Conservation (phyloP, 176 grass and related monocot genomes). For the Luzula sylvatica region DNA sequence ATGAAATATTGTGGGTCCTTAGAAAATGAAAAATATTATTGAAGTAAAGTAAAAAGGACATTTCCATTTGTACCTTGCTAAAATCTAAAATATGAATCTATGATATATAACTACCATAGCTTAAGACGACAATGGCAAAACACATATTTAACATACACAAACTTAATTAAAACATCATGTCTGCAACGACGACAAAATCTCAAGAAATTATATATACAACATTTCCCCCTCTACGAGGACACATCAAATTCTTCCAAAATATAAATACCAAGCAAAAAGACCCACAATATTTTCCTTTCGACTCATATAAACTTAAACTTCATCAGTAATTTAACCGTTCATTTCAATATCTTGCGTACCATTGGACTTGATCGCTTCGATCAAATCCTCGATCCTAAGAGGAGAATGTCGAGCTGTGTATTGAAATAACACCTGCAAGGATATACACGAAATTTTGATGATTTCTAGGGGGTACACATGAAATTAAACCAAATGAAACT, state of each 20-base stretch:
- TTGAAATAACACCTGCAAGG: conserved; percentile 71
- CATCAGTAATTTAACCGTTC: conserved; percentile 33
- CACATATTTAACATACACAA: too few species aligned
- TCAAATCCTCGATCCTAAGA: conserved; percentile 72
- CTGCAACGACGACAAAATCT: too few species aligned
- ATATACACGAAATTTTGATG: background rate
- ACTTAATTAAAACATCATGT: too few species aligned
- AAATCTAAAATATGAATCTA: too few species aligned
- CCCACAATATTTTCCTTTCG: background rate
- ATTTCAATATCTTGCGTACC: conserved; percentile 66
- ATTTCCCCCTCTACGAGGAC: background rate
- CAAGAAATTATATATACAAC: conserved; percentile 7
- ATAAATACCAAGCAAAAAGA: background rate
- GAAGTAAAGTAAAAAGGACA: too few species aligned
- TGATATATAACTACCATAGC: too few species aligned
- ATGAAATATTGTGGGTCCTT: too few species aligned
- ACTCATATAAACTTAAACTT: conserved; percentile 7
- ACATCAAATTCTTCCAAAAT: background rate
- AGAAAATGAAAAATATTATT: too few species aligned
- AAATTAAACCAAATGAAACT: background rate
- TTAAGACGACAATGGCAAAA: too few species aligned
- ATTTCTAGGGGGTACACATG: background rate
- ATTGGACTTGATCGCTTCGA: conserved; percentile 46
- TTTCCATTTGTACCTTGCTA: too few species aligned
- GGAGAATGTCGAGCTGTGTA: conserved; percentile 68